These are phyloP conservation scores for Spathaspora hagerdaliae DNA, from an alignment of 805 yeast species.

Conservation along the genomic window DNA sequence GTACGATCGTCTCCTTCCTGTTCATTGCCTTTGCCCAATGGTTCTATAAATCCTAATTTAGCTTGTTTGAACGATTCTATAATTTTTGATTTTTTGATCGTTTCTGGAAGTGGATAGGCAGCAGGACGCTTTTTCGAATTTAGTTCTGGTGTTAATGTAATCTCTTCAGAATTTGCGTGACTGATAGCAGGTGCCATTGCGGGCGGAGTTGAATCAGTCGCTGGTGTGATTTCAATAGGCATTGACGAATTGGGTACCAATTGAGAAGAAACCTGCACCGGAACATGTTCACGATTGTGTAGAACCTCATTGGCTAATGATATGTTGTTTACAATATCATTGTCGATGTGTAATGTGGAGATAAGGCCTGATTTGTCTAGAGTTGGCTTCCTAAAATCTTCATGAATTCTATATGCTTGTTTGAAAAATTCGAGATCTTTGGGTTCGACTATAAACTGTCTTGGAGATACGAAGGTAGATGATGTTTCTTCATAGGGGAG, in stretches of 20 bases:
- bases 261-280: not conserved
- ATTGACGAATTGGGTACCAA: not conserved
- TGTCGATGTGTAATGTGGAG: not conserved
- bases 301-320: not conserved
- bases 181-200: not conserved
- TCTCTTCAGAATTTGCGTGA: not conserved
- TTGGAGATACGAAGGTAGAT: not conserved
- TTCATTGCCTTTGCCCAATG: not conserved
- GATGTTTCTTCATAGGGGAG: not conserved
- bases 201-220: not conserved
- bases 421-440: not conserved
- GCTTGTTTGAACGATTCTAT: slow-evolving; percentile 5
- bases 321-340: not conserved
- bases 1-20: not conserved
- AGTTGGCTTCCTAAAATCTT: not conserved
- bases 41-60: slow-evolving; percentile 4
- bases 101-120: not conserved
- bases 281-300: too few species aligned
- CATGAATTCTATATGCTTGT: not conserved
- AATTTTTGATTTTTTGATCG: slow-evolving; percentile 7
- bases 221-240: not conserved
- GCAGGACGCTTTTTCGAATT: not conserved
- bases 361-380: not conserved
- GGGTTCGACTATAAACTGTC: not conserved
- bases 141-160: not conserved